Evolutionary conservation across 2,329 filamentous ascomycete genomes (phyloP), one percentile per base, ranked within the genome.

Genomic region (Fusarium pseudocircinatum): DNA sequence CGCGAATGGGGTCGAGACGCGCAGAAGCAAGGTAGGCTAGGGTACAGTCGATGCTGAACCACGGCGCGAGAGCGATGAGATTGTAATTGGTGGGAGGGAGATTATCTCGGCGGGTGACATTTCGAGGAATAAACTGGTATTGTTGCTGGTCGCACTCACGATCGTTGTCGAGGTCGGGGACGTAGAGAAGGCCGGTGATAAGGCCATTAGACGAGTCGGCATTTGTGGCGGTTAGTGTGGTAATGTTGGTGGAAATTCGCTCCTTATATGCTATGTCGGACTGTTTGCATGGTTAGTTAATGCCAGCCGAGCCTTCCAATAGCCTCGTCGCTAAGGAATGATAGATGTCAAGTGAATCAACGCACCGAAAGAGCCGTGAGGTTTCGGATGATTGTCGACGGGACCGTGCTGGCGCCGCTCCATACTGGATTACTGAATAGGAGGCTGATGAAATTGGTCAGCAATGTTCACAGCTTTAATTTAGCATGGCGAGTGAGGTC

Each of bases 41-140:
- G 18, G 94, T 93, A 79, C 96, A 99, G 32, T 89, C 84, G 13
- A 87, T 84, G 70, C 88, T 93, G 76, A 94, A 90, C 95, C 96
- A 98, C 34, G 96, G 96, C 30, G 94, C 95, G 60, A 98, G 84
- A 34, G 93, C 95, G 75, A 98, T 89, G 58, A 95, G 85, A 62
- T 92, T 90, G 80, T 94, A 94, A 74, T 93, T 90, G 54, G 87
- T 87, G 1, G 87, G 85, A 1, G 91, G 90, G 2, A 98, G 88
- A 77, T 96, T 87, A n/a, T 82, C 81, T 75, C 89, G 87, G 22
- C 92, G 90, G 18, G 94, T 97, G 61, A 91, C 94, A 80, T 96
- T 95, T 42, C 81, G 76, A 3, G 95, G 94, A 14, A 98, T 87
- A 75, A 92, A 90, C n/a, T 87, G 81, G 44, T 86, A 86, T 46